phyloP scores from a whole-genome alignment of 164 flowering plant species.

The Vitis cinerea region DNA sequence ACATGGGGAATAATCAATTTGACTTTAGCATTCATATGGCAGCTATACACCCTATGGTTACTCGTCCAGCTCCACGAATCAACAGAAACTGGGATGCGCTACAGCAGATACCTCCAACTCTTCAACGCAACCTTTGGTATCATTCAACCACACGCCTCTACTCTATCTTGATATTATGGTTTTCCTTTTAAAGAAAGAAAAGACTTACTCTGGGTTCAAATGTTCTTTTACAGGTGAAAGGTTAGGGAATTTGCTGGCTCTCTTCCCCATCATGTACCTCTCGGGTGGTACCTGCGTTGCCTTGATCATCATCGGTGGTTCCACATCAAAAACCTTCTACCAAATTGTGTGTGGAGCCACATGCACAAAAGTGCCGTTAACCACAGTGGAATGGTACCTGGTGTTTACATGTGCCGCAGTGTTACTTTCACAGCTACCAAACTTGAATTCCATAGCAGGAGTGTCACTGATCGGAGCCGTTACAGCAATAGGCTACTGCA shows the following conservation, averaged over 20 bases:
- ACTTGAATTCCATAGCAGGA: constrained; percentile 69
- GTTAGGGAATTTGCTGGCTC: constrained; percentile 37
- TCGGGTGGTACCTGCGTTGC: constrained; percentile 72
- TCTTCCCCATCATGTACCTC: constrained; percentile 61
- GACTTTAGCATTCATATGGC: constrained; percentile 33
- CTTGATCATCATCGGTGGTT: constrained; percentile 60
- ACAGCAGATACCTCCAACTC: constrained; percentile 37
- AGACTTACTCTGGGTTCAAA: too few species aligned
- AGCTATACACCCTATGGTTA: constrained; percentile 32
- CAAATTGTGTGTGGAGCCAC: constrained; percentile 40
- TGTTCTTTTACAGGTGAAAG: constrained; percentile 46
- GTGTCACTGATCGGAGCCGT: constrained; percentile 61
- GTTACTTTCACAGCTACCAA: constrained; percentile 59
- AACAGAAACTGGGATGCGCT: constrained; percentile 25
- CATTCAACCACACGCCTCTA: not conserved
- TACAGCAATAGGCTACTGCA: constrained; percentile 57
- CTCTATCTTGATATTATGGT: not conserved
- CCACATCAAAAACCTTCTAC: constrained; percentile 48
- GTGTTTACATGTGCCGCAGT: constrained; percentile 56
- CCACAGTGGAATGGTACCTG: constrained; percentile 70
- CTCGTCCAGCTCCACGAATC: constrained; percentile 39
- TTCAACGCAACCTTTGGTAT: constrained; percentile 68
- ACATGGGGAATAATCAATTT: constrained; percentile 23
- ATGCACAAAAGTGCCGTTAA: constrained; percentile 37
- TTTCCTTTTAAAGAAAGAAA: too few species aligned